A percentile compares a stretch with the other conserved stretches of the same genome.
phyloP scores from a whole-genome alignment of 306 rosid genomes.

The Lathyrus oleraceus region DNA sequence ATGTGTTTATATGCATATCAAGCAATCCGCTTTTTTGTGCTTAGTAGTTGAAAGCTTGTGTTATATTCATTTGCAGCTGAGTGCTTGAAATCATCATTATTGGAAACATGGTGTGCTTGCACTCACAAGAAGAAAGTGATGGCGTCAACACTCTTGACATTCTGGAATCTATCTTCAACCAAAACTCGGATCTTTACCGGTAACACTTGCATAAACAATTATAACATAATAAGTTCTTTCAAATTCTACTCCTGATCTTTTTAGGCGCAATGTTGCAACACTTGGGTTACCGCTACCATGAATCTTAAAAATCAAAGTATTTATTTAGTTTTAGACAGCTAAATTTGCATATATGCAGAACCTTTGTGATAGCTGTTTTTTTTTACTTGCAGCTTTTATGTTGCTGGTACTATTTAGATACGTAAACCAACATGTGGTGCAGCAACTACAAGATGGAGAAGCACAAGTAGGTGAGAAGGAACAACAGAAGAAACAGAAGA shows the following conservation, averaged over 20 bases:
- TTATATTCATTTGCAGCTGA: constrained; percentile 55
- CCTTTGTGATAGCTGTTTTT: constrained; percentile 7
- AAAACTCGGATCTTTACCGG: constrained; percentile 73
- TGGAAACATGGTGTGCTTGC: constrained; percentile 75
- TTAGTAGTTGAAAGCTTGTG: constrained; percentile 21
- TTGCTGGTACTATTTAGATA: constrained; percentile 64
- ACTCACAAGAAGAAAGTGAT: constrained; percentile 74
- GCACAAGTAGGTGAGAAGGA: constrained; percentile 39
- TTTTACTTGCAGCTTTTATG: constrained; percentile 65
- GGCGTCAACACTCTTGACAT: constrained; percentile 53
- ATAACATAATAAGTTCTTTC: constrained; percentile 1
- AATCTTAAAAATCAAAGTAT: neutral
- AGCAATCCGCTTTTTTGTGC: neutral
- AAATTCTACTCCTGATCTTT: neutral
- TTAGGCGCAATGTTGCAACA: neutral
- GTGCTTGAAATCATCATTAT: constrained; percentile 49
- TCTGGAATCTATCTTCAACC: constrained; percentile 76
- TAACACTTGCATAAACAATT: constrained; percentile 4
- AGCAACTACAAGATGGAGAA: constrained; percentile 45
- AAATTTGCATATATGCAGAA: neutral
- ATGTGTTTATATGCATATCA: neutral
- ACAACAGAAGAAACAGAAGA: constrained; percentile 43
- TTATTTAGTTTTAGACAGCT: neutral
- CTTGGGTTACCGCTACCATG: neutral
- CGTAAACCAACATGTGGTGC: constrained; percentile 53